Evolutionary conservation across 768 basidiomycete genomes (phyloP).

Genomic region (Calocera viscosa): DNA sequence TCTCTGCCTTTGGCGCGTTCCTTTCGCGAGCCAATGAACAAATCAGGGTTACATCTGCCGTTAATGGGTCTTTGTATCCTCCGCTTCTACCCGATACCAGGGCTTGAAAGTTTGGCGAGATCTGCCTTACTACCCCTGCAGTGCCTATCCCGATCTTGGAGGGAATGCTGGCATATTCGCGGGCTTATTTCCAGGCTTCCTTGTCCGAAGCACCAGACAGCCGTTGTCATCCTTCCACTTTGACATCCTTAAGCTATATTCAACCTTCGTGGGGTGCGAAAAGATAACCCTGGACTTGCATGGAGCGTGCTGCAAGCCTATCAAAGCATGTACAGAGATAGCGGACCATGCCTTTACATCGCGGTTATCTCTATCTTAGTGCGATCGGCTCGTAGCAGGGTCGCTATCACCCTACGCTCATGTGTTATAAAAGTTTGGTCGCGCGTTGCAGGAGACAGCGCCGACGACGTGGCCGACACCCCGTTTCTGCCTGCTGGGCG

Average conservation of each 20-base stretch:
- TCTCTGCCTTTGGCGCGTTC: background rate
- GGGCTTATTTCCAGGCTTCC: background rate
- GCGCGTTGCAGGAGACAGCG: too few relatives aligned
- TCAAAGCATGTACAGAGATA: background rate
- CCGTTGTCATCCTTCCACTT: background rate
- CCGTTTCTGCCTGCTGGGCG: too few relatives aligned
- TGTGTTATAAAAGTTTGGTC: too few relatives aligned
- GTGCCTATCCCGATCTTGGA: conserved; percentile 1
- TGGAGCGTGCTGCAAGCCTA: background rate
- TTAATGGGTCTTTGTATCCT: background rate
- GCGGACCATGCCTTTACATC: background rate
- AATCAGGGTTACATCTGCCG: conserved; percentile 3
- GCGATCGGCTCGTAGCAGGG: background rate
- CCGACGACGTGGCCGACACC: too few relatives aligned
- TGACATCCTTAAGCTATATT: background rate
- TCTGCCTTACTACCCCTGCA: background rate
- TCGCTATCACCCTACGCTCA: background rate
- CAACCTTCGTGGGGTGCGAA: too few relatives aligned
- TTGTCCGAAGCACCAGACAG: background rate
- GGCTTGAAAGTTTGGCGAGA: background rate
- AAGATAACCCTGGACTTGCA: background rate
- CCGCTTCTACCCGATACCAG: conserved; percentile 4
- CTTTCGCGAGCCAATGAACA: conserved; percentile 4
- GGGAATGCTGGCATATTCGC: conserved; percentile 6
- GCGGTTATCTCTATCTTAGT: too few relatives aligned